A percentile compares a stretch with the other conserved stretches of the same genome.
phyloP scores from a whole-genome alignment of 164 flowering plant genomes.

The Protea cynaroides region DNA sequence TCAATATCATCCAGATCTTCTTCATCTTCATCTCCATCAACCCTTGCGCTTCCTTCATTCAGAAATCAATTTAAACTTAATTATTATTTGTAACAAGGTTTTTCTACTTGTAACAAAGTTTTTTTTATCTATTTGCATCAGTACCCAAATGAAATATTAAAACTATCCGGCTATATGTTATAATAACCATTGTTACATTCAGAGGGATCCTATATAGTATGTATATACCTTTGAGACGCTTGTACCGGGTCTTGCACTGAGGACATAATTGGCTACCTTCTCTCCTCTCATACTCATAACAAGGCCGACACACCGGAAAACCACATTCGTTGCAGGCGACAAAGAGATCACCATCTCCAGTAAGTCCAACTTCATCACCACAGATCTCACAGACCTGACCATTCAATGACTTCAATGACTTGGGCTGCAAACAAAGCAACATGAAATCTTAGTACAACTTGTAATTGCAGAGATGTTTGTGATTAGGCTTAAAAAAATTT shows the following conservation, averaged over 20 bases:
- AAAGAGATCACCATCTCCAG: conserved; percentile 84
- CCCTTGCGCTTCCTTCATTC: conserved; percentile 79
- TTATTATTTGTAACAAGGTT: too few species aligned
- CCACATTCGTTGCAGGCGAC: conserved; percentile 99
- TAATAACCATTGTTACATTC: too few species aligned
- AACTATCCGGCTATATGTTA: too few species aligned
- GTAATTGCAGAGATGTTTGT: not conserved
- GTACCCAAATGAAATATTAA: too few species aligned
- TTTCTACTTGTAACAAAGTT: too few species aligned
- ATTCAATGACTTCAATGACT: conserved; percentile 70
- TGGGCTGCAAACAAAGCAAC: conserved; percentile 47
- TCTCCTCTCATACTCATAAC: conserved; percentile 96
- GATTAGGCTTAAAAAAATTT: too few species aligned
- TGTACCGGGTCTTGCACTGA: conserved; percentile 95
- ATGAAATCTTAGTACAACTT: not conserved
- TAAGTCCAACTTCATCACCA: conserved; percentile 78
- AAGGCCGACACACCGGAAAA: conserved; percentile 94
- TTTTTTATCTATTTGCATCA: too few species aligned
- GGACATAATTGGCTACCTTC: conserved; percentile 92
- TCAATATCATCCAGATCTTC: conserved; percentile 92
- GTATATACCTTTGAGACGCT: conserved; percentile 97
- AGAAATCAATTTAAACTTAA: not conserved
- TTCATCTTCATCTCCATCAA: conserved; percentile 95
- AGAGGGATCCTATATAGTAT: too few species aligned
- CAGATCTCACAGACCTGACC: conserved; percentile 98